These are phyloP conservation scores for Trichophyton equinum DNA, from an alignment of 2,329 filamentous ascomycete genomes.

Conservation along the genomic window DNA sequence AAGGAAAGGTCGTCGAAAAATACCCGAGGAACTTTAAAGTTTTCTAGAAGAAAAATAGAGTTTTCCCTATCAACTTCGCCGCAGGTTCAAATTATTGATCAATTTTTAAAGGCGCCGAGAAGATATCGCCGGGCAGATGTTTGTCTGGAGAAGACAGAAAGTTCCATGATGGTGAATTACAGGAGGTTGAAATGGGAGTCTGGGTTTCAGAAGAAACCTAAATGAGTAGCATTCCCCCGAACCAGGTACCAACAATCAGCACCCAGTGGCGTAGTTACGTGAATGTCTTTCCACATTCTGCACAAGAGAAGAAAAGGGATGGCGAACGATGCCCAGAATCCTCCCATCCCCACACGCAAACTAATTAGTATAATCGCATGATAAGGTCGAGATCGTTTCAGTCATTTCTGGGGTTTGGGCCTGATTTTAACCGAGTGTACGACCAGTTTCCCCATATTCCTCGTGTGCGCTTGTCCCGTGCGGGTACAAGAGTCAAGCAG, in stretches of 20 bases:
- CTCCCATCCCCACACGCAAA: neutral
- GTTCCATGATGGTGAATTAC: neutral
- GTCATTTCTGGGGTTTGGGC: neutral
- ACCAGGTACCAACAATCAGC: neutral
- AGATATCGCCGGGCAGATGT: neutral
- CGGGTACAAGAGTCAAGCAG: neutral
- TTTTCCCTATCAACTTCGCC: neutral
- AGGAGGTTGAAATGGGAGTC: neutral
- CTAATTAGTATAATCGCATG: neutral
- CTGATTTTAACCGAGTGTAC: neutral
- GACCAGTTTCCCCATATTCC: neutral
- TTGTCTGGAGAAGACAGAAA: neutral
- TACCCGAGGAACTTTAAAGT: neutral
- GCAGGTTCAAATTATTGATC: neutral
- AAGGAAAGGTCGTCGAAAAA: neutral
- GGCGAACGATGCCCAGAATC: neutral
- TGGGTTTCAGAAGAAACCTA: neutral
- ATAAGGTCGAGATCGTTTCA: neutral
- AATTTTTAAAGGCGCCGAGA: neutral
- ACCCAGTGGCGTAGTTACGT: neutral
- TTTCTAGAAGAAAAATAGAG: neutral
- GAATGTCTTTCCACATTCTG: neutral
- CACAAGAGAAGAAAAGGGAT: neutral
- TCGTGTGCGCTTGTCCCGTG: neutral
- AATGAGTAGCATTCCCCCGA: neutral